Base-by-base conservation (phyloP, 139 green algal genomes). In the Dunaliella primolecta region DNA sequence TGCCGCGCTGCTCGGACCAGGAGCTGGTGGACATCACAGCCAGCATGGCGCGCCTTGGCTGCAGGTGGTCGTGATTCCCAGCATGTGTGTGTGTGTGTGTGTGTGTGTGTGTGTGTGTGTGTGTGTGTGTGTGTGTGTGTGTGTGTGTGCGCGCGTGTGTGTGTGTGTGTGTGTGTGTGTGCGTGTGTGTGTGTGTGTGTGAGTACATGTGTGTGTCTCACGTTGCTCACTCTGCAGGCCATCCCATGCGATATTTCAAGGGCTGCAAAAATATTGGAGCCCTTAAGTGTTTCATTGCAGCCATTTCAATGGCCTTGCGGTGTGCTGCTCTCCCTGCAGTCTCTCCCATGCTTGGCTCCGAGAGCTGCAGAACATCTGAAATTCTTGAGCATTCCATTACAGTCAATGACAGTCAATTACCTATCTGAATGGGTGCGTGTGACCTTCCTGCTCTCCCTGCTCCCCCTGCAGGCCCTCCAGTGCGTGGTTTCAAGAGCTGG, bases 1-100 rank as follows among this genome's bases (percentile, higher is more conserved):
- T 64, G 46, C 46, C 7, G 46, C 46, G 75, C 7, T 33, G 33
- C 32, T 32, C 75, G 24, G 30, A 80, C n/a, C 75, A 38, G 30
- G 75, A 80, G n/a, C 75, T 80, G n/a, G 75, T 80, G 2, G 36
- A 32, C n/a, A 80, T 80, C 75, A 11, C 36, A 2, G 32, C 75
- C 21, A 33, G 75, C 29, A 27, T 80, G 75, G 30, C 75, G 1
- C 75, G 75, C 7, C n/a, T 80, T 11, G 75, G 75, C 75, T 80
- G 75, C 75, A 80, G 75, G 75, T 80, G 11, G 29, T 7, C 27
- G 29, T 64, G 46, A 25, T 64, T 7, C 46, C 46, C 15, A 64
- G 7, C 7, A 64, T 64, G 7, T 25, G 15, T 64, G 46, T 64
- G 15, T 15, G 46, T 64, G 46, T 64, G 46, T 15, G 7, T 7